Conservation (phyloP, 2,329 filamentous ascomycete species). For the Pseudopyrenochaeta lycopersici region DNA sequence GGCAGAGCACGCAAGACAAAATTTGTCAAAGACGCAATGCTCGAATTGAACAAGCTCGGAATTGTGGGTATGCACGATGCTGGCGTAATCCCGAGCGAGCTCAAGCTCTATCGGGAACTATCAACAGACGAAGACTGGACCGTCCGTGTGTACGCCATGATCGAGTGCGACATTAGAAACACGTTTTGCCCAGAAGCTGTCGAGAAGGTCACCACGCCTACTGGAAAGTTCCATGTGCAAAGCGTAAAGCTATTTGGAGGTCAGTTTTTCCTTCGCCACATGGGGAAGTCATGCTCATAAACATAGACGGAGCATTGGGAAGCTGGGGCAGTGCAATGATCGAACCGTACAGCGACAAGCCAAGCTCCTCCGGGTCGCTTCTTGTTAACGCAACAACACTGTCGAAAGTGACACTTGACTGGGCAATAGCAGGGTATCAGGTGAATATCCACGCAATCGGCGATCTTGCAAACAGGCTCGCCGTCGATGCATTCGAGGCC, state of each 20-base stretch:
- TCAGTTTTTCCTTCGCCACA: conserved; percentile 39
- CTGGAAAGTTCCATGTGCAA: conserved; percentile 64
- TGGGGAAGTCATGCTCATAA: conserved; percentile 15
- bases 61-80: conserved; percentile 76
- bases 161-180: conserved; percentile 71
- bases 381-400: conserved; percentile 71
- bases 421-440: conserved; percentile 70
- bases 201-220: conserved; percentile 53
- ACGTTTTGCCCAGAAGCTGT: conserved; percentile 67
- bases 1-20: conserved; percentile 60
- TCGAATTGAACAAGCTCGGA: conserved; percentile 69
- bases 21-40: conserved; percentile 69
- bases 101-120: conserved; percentile 65
- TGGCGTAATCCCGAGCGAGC: conserved; percentile 65
- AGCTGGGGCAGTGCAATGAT: conserved; percentile 77
- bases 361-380: conserved; percentile 69
- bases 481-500: conserved; percentile 69
- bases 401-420: conserved; percentile 62
- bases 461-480: conserved; percentile 72
- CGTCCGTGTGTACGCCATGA: conserved; percentile 73
- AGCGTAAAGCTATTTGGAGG: conserved; percentile 76
- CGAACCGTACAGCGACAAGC: conserved; percentile 73
- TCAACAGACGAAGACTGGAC: conserved; percentile 64
- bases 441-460: conserved; percentile 79
- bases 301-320: conserved; percentile 71